Evolutionary conservation across 139 green algal species (phyloP).

Genomic region (Chloropicon primus): DNA sequence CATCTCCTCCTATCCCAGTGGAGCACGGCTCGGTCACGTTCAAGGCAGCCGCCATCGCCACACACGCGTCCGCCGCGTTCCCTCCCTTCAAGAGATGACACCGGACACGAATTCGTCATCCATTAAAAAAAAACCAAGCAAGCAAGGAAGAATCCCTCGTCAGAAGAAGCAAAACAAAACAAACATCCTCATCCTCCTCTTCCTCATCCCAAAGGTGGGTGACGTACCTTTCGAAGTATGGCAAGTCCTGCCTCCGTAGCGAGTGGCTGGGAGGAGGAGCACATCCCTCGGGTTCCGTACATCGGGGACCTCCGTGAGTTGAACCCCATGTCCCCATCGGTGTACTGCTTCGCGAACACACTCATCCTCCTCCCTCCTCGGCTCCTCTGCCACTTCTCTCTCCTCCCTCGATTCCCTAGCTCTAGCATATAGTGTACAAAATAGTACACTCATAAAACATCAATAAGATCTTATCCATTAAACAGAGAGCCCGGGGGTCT

Average conservation of each 20-base stretch:
- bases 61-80: conserved; percentile 56
- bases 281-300: conserved; percentile 34
- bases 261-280: conserved; percentile 40
- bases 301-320: conserved; percentile 34
- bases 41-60: conserved; percentile 48
- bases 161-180: too few relatives aligned
- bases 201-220: too few relatives aligned
- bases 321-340: conserved; percentile 21
- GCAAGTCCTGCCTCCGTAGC: conserved; percentile 41
- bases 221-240: conserved; percentile 41
- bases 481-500: too few relatives aligned
- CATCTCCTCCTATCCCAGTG: conserved; percentile 55
- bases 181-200: too few relatives aligned
- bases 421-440: too few relatives aligned
- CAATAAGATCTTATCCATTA: too few relatives aligned
- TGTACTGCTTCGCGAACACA: background rate
- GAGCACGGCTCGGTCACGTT: conserved; percentile 51
- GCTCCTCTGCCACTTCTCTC: too few relatives aligned
- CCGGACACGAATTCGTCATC: background rate
- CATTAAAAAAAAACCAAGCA: too few relatives aligned
- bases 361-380: background rate
- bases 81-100: conserved; percentile 21
- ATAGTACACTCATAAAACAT: too few relatives aligned
- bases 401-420: too few relatives aligned
- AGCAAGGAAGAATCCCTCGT: too few relatives aligned